These are phyloP conservation scores for Prunus davidiana DNA, from an alignment of 306 rosid genomes.

Conservation along the genomic window DNA sequence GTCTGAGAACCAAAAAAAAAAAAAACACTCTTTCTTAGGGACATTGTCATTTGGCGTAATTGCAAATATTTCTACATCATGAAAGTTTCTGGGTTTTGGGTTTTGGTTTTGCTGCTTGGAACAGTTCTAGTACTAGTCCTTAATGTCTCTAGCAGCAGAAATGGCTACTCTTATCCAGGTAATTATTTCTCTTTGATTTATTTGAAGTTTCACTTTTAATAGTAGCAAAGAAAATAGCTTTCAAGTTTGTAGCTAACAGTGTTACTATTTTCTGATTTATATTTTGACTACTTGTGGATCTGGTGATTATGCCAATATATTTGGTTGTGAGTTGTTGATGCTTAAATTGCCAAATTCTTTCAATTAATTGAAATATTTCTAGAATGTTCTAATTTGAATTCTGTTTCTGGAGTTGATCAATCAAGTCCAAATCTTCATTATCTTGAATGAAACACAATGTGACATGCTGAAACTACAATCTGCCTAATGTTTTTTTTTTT, in stretches of 20 bases:
- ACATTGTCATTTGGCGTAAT: background rate
- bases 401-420: background rate
- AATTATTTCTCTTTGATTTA: background rate
- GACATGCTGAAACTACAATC: background rate
- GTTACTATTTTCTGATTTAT: background rate
- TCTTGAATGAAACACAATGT: background rate
- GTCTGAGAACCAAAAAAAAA: background rate
- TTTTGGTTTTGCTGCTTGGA: slow-evolving; percentile 36
- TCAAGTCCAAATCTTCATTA: background rate
- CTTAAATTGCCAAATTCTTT: background rate
- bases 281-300: background rate
- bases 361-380: background rate
- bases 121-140: slow-evolving; percentile 26
- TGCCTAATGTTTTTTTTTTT: background rate
- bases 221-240: background rate
- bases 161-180: slow-evolving; percentile 35
- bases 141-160: slow-evolving; percentile 21
- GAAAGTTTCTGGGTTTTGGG: slow-evolving; percentile 58
- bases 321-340: background rate
- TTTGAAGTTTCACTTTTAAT: background rate
- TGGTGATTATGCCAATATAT: background rate
- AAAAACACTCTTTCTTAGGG: slow-evolving; percentile 1
- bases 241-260: background rate
- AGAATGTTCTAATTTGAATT: background rate
- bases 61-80: slow-evolving; percentile 24